Evolutionary conservation across 768 basidiomycete genomes (phyloP).

Genomic region (Aureoboletus auriporus): DNA sequence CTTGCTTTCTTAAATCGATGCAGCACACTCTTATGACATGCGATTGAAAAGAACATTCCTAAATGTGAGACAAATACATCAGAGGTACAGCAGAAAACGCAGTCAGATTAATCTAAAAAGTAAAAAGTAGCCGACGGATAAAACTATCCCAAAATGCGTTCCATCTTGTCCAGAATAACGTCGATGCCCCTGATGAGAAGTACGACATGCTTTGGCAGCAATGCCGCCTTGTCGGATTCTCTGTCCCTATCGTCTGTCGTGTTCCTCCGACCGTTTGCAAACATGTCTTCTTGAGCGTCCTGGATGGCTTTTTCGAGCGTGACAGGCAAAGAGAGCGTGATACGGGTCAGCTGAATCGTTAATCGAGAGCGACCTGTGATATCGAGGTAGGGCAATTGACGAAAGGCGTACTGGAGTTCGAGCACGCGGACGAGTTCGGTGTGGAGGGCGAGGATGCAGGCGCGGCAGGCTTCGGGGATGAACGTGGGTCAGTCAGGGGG

Average conservation of each 20-base stretch:
- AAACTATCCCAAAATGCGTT: constrained; percentile 39
- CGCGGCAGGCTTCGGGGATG: constrained; percentile 55
- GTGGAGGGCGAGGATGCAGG: constrained; percentile 71
- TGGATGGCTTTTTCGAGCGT: constrained; percentile 67
- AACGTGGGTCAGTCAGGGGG: not conserved
- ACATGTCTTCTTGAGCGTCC: constrained; percentile 27
- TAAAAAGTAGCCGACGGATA: no score
- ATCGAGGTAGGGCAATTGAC: constrained; percentile 74
- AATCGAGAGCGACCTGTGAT: constrained; percentile 70
- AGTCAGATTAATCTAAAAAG: not conserved
- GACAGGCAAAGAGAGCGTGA: constrained; percentile 71
- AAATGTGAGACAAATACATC: not conserved
- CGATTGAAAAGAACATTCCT: not conserved
- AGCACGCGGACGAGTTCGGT: constrained; percentile 72
- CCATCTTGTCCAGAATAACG: constrained; percentile 62
- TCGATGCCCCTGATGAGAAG: constrained; percentile 61
- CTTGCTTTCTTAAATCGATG: constrained; percentile 7
- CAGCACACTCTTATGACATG: no score
- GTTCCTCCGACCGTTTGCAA: constrained; percentile 1
- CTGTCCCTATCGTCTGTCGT: constrained; percentile 8
- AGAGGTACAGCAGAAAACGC: not conserved
- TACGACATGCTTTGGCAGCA: constrained; percentile 58
- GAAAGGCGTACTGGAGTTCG: constrained; percentile 75
- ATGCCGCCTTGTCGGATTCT: constrained; percentile 20
- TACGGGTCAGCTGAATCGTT: constrained; percentile 72